phyloP scores from a whole-genome alignment of 192 early-diverging fungal genomes.

The Linnemannia schmuckeri region DNA sequence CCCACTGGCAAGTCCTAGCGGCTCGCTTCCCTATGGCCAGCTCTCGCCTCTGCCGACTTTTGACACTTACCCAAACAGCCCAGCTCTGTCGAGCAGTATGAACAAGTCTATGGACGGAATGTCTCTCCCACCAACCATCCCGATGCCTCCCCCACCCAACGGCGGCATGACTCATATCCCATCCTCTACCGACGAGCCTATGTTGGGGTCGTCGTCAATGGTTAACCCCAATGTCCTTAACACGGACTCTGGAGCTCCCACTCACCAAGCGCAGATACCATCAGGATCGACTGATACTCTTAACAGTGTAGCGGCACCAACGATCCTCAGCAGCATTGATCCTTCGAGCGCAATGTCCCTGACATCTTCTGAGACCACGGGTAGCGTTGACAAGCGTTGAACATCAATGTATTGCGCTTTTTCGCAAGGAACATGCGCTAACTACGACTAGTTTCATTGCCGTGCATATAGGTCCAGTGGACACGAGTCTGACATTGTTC shows the following conservation, averaged over 20 bases:
- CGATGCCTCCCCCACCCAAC: neutral
- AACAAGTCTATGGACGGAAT: conserved; percentile 5
- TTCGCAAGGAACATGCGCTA: neutral
- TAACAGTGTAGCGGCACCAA: neutral
- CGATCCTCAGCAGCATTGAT: neutral
- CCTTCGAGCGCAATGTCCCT: neutral
- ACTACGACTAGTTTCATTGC: neutral
- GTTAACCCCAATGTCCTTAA: neutral
- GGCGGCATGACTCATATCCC: neutral
- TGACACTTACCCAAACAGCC: neutral
- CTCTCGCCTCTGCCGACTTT: conserved; percentile 3
- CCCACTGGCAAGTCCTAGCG: neutral
- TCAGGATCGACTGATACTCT: neutral
- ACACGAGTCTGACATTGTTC: conserved; percentile 57
- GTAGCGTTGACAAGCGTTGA: neutral
- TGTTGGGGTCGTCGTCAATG: conserved; percentile 11
- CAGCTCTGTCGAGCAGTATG: conserved; percentile 14
- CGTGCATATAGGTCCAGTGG: neutral
- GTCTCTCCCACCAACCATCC: conserved; percentile 3
- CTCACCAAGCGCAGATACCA: neutral
- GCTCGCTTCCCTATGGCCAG: neutral
- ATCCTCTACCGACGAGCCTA: neutral
- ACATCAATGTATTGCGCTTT: neutral
- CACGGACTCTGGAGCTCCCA: neutral
- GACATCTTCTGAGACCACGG: neutral